Conservation (phyloP, 2,329 filamentous ascomycete genomes). For the Alternaria longipes region DNA sequence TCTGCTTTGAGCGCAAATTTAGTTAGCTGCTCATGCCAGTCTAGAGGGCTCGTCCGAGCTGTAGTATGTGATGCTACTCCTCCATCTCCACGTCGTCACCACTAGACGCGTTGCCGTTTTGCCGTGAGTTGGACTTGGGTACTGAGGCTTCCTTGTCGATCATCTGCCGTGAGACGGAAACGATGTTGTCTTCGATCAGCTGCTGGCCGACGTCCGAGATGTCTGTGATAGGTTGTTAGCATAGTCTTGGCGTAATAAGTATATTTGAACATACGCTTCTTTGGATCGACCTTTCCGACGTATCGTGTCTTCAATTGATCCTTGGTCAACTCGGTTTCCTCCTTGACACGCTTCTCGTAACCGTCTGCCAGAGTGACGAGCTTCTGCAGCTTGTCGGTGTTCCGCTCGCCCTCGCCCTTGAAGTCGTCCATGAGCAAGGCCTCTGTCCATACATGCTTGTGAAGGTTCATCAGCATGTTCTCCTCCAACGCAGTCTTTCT, state of each 20-base stretch:
- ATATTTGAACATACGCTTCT: constrained; percentile 74
- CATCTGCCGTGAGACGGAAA: constrained; percentile 98
- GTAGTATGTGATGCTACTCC: constrained; percentile 8
- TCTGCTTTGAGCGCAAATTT: background rate
- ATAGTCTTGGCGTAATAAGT: background rate
- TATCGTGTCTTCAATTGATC: constrained; percentile 99
- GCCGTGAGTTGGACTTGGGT: constrained; percentile 61
- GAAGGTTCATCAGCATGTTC: constrained; percentile 99
- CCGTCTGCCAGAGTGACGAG: constrained; percentile 91
- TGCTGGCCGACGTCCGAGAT: constrained; percentile 95
- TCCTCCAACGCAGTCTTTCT: constrained; percentile 96
- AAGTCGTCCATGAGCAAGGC: constrained; percentile 98
- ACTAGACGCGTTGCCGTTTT: constrained; percentile 37
- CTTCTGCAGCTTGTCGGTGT: constrained; percentile 85
- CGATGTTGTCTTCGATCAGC: constrained; percentile 99
- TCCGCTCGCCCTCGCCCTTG: constrained; percentile 80
- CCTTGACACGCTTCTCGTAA: constrained; percentile 98
- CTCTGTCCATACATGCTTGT: constrained; percentile 99
- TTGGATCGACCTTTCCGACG: constrained; percentile 97
- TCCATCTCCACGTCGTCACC: constrained; percentile 45
- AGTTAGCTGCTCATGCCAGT: background rate
- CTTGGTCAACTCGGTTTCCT: constrained; percentile 96
- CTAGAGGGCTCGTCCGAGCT: background rate
- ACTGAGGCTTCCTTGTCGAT: constrained; percentile 99
- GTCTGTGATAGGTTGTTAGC: constrained; percentile 59